Evolutionary conservation across 805 yeast genomes (phyloP).

Genomic region (Saccharomycopsis sp.): DNA sequence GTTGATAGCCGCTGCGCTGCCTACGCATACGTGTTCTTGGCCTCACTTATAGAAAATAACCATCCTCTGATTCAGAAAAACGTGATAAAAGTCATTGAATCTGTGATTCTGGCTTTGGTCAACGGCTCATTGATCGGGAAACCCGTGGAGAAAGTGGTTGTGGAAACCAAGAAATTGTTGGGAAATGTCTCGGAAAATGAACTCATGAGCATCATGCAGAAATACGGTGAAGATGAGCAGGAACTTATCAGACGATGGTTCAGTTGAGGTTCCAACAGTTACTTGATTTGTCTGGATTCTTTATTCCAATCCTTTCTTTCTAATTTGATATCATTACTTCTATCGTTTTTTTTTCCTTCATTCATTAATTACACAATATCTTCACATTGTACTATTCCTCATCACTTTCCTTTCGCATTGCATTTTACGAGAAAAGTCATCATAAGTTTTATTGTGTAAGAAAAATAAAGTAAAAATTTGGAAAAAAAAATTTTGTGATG

Average conservation of each 20-base stretch:
- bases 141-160: constrained; percentile 57
- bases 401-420: too few relatives aligned
- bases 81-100: constrained; percentile 53
- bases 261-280: too few relatives aligned
- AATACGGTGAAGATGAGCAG: constrained; percentile 53
- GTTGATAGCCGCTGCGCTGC: constrained; percentile 87
- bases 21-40: constrained; percentile 66
- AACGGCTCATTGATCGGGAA: constrained; percentile 59
- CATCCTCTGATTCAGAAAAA: constrained; percentile 53
- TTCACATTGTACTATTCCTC: too few relatives aligned
- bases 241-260: constrained; percentile 55
- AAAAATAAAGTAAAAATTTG: not conserved
- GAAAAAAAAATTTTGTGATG: too few relatives aligned
- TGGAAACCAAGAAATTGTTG: constrained; percentile 54
- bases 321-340: too few relatives aligned
- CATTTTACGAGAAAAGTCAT: too few relatives aligned
- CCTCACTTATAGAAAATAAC: constrained; percentile 57
- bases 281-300: too few relatives aligned
- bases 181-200: constrained; percentile 59
- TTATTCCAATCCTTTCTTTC: too few relatives aligned
- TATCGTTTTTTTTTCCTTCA: too few relatives aligned
- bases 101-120: constrained; percentile 66
- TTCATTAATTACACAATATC: too few relatives aligned
- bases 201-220: constrained; percentile 54
- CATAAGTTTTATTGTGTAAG: constrained; percentile 1